These are phyloP conservation scores for Rubia tinctorum DNA, from an alignment of 305 asterid species.

Conservation along the genomic window DNA sequence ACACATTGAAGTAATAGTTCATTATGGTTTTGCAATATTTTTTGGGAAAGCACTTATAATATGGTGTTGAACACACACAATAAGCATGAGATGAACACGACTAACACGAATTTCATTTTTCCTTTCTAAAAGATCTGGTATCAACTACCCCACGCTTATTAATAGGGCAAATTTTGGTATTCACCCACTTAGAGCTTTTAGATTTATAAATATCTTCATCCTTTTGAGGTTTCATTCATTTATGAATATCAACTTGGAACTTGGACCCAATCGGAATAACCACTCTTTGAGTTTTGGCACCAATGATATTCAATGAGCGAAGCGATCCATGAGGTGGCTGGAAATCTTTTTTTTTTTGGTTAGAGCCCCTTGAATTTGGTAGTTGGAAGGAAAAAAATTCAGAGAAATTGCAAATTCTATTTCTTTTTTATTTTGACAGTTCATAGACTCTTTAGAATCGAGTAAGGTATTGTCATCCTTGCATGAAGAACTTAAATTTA, in stretches of 20 bases:
- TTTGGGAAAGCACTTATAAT: neutral
- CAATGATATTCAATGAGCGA: constrained; percentile 36
- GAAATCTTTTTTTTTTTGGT: constrained; percentile 27
- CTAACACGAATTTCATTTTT: constrained; percentile 42
- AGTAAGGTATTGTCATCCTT: constrained; percentile 21
- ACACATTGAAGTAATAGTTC: neutral
- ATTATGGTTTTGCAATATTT: too few relatives aligned
- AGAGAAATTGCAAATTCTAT: constrained; percentile 26
- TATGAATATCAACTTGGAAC: constrained; percentile 68
- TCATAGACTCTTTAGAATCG: constrained; percentile 57
- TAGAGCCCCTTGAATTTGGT: constrained; percentile 18
- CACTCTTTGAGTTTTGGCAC: constrained; percentile 40
- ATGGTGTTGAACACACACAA: constrained; percentile 48
- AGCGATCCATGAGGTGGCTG: constrained; percentile 35
- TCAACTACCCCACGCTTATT: constrained; percentile 15
- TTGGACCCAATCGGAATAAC: constrained; percentile 71
- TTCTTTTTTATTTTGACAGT: constrained; percentile 40
- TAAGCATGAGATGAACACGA: constrained; percentile 36
- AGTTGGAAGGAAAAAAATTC: constrained; percentile 25
- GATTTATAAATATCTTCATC: constrained; percentile 11
- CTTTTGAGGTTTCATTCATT: constrained; percentile 39
- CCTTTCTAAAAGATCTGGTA: constrained; percentile 45
- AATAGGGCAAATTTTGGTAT: constrained; percentile 55
- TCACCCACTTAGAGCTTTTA: constrained; percentile 54
- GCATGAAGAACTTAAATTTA: constrained; percentile 19